phyloP scores from a whole-genome alignment of 768 basidiomycete genomes.

The Collybia nuda region DNA sequence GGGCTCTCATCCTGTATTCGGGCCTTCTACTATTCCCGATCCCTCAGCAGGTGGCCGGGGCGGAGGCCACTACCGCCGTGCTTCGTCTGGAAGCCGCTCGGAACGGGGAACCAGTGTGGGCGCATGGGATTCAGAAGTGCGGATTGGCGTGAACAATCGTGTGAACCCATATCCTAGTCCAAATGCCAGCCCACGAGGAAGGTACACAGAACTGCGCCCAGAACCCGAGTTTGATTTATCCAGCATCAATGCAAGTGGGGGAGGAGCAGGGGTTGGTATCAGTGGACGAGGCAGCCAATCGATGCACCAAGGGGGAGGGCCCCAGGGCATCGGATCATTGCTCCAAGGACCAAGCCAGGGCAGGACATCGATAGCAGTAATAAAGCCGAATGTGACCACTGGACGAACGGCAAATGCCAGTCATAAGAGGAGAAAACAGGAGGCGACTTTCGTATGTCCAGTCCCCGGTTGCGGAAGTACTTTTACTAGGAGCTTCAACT shows the following conservation, averaged over 20 bases:
- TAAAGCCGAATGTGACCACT: constrained; percentile 88
- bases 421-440: constrained; percentile 81
- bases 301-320: not conserved
- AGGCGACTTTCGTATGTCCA: constrained; percentile 83
- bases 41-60: constrained; percentile 8
- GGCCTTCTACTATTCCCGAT: constrained; percentile 7
- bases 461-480: constrained; percentile 84
- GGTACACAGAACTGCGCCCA: constrained; percentile 49
- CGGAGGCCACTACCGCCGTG: constrained; percentile 36
- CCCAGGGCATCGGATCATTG: not conserved
- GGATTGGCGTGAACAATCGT: constrained; percentile 34
- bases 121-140: constrained; percentile 20
- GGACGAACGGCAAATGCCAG: constrained; percentile 87
- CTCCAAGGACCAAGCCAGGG: constrained; percentile 7
- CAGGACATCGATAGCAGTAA: constrained; percentile 12
- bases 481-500: constrained; percentile 90
- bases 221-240: constrained; percentile 21
- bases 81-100: constrained; percentile 39
- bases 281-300: constrained; percentile 1
- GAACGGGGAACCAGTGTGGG: constrained; percentile 34
- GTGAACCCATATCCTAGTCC: constrained; percentile 70
- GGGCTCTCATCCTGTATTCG: too few species aligned
- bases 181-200: constrained; percentile 58
- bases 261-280: not conserved
- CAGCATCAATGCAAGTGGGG: not conserved